Percentiles rank a stretch among this genome's conserved stretches.
These are phyloP conservation scores for Annulohypoxylon bovei DNA, from an alignment of 495 filamentous ascomycete species.

Conservation along the genomic window DNA sequence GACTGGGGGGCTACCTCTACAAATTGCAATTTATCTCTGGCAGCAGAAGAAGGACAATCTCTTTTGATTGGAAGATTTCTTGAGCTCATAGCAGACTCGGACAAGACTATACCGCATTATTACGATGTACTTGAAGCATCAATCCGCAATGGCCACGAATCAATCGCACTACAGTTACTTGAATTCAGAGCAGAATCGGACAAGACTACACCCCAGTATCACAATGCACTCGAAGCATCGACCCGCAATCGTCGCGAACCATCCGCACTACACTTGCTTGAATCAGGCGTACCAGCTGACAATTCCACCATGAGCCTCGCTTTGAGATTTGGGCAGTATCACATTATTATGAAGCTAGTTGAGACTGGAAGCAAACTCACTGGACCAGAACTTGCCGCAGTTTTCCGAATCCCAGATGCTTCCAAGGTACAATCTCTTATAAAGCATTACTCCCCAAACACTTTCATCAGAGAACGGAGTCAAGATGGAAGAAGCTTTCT, in stretches of 20 bases:
- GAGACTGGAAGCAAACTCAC: neutral
- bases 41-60: neutral
- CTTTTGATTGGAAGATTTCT: neutral
- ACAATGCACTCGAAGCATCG: neutral
- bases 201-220: too few species aligned
- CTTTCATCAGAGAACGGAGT: neutral
- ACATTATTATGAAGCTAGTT: neutral
- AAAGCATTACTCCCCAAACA: neutral
- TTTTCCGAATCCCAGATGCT: neutral
- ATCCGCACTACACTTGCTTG: neutral
- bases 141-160: neutral
- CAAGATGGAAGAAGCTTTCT: slow-evolving; percentile 19
- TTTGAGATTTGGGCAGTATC: neutral
- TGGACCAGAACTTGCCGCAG: neutral
- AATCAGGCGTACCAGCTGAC: neutral
- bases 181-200: too few species aligned
- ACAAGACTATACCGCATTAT: neutral
- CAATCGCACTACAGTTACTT: too few species aligned
- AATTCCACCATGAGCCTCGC: neutral
- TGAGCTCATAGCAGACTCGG: neutral
- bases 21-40: neutral
- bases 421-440: neutral
- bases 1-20: slow-evolving; percentile 2
- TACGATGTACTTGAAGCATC: neutral
- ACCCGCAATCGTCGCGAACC: neutral